Conservation (phyloP, 768 basidiomycete species). For the Mrakia frigida region DNA sequence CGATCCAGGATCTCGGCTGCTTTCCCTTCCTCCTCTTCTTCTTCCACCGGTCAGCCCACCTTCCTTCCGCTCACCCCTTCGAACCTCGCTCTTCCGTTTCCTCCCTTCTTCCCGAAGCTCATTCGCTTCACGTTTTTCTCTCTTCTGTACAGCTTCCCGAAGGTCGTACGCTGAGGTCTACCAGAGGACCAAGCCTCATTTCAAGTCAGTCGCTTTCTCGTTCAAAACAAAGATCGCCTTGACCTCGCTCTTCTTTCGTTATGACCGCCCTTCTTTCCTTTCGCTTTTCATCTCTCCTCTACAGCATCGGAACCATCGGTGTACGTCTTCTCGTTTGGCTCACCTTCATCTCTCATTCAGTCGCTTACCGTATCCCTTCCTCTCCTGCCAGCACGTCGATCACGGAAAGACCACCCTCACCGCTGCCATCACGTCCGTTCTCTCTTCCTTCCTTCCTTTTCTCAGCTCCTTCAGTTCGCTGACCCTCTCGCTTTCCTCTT, state of each 20-base stretch:
- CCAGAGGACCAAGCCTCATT: conserved; percentile 45
- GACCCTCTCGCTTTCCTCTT: conserved; percentile 53
- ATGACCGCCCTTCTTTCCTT: not conserved
- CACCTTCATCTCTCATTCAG: not conserved
- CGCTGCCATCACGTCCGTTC: conserved; percentile 67
- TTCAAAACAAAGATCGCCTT: not conserved
- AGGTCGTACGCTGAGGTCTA: conserved; percentile 36
- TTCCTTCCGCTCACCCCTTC: too few species aligned
- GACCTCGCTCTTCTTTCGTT: not conserved
- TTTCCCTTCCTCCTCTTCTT: conserved; percentile 14
- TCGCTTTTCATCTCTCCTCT: not conserved
- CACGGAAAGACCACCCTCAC: conserved; percentile 47
- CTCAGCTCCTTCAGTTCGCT: not conserved
- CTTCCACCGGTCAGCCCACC: conserved; percentile 16
- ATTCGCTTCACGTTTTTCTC: not conserved
- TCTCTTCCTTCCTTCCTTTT: conserved; percentile 48
- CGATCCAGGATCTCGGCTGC: conserved; percentile 21
- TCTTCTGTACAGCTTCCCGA: not conserved
- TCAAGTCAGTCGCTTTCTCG: conserved; percentile 42
- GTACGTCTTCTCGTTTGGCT: conserved; percentile 32
- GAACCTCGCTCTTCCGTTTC: not conserved
- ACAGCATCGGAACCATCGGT: conserved; percentile 47
- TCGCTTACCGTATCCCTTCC: not conserved
- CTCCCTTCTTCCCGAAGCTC: too few species aligned
- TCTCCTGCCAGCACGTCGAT: conserved; percentile 43